Base-by-base conservation (phyloP, 352 stramenopile genomes). In the Saprolegnia parasitica region DNA sequence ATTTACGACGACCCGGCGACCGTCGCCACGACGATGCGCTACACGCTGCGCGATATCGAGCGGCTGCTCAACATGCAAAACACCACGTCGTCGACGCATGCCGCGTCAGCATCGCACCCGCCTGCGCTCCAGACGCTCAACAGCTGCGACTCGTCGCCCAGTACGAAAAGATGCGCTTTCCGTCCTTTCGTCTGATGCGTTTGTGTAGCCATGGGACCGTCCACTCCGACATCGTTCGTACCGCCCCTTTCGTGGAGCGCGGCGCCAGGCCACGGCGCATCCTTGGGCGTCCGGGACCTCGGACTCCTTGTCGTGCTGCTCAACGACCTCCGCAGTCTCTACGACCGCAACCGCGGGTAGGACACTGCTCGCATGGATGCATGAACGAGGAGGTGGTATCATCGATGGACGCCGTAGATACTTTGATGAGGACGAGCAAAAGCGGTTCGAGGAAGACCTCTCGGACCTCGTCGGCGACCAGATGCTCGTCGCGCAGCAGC, bases 41-140 rank as follows among this genome's bases (percentile, higher is more conserved):
- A 86, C 74, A 89, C 87, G 55, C 73, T 94, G 56, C 81, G 86
- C 21, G 86, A 94, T 71, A 92, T 94, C 70, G 86, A 94, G 65
- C 81, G 86, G 2, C 67, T 94, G 40, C 76, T 94, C 8, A 94
- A 94, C 77, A 92, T 90, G 71, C 86, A 91, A 72, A 90, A 91
- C 62, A 75, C 78, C 0, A 46, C 8, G 8, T 49, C 18, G 42
- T 35, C 29, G 29, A 35, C 29, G 29, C 29, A 35, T 35, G 29
- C 29, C 29, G 42, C 18, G 42, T n/a, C 11, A n/a, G 4, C 23
- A 32, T 56, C 58, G 58, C 18, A n/a, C 23, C 16, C 50, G 13
- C 32, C 47, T 18, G n/a, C 16, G 9, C 45, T 67, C n/a, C 56
- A 29, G 10, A 29, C 35, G 9, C 40, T 67, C 21, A 35, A 56